A percentile compares a stretch with the other conserved stretches of the same genome.
Evolutionary conservation across 495 filamentous ascomycete species (phyloP).

Genomic region (Immersiella caudata): DNA sequence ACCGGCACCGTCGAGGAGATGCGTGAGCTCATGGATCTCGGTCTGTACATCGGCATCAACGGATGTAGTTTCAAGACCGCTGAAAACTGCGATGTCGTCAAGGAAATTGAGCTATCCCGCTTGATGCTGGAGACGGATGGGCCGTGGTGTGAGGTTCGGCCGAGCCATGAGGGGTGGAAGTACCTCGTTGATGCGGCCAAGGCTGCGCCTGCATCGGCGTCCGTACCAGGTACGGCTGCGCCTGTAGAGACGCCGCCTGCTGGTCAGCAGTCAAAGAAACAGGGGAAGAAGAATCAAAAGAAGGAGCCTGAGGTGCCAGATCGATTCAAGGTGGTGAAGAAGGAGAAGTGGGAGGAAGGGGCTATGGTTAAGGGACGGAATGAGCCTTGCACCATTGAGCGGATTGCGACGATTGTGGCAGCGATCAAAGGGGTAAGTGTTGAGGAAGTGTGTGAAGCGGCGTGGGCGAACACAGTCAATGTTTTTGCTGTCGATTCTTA

Average conservation of each 20-base stretch:
- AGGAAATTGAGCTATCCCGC: slow-evolving; percentile 68
- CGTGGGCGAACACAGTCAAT: slow-evolving; percentile 79
- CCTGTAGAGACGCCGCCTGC: not conserved
- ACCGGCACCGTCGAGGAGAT: slow-evolving; percentile 85
- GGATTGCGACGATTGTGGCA: slow-evolving; percentile 85
- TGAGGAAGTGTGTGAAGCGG: slow-evolving; percentile 81
- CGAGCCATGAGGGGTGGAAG: slow-evolving; percentile 64
- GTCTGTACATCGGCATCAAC: slow-evolving; percentile 84
- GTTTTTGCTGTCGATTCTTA: slow-evolving; percentile 75
- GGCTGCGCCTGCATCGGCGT: not conserved
- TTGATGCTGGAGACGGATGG: slow-evolving; percentile 94
- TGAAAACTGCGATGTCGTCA: slow-evolving; percentile 82
- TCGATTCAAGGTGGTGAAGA: slow-evolving; percentile 69
- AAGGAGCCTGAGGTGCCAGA: slow-evolving; percentile 52
- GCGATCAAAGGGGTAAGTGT: slow-evolving; percentile 75
- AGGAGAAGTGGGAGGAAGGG: slow-evolving; percentile 85
- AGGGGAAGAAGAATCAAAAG: slow-evolving; percentile 47
- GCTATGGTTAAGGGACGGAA: slow-evolving; percentile 89
- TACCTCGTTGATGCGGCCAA: slow-evolving; percentile 45
- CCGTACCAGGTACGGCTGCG: slow-evolving; percentile 1
- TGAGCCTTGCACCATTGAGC: slow-evolving; percentile 80
- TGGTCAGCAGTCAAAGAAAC: slow-evolving; percentile 31
- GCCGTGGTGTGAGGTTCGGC: slow-evolving; percentile 79
- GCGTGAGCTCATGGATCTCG: slow-evolving; percentile 70
- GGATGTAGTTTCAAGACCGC: slow-evolving; percentile 92